Evolutionary conservation across 73 alveolate genomes (phyloP).

Genomic region (Paramecium tetraurelia): DNA sequence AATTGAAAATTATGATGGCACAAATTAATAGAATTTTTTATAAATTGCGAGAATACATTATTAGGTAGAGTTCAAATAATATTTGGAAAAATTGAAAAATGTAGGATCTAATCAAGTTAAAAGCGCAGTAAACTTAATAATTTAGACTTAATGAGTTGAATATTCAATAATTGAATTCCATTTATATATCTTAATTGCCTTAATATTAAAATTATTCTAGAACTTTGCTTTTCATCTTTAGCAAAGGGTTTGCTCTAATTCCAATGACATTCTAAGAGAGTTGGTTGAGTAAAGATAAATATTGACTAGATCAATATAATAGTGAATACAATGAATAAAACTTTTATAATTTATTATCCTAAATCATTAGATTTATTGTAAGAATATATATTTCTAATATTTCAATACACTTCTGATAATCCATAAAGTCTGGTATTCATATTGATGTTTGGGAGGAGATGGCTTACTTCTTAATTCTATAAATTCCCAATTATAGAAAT

Average conservation of each 20-base stretch:
- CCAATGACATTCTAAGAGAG: not conserved
- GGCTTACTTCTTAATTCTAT: too few relatives aligned
- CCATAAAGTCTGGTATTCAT: too few relatives aligned
- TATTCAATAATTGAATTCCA: not conserved
- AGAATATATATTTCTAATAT: too few relatives aligned
- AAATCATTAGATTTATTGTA: too few relatives aligned
- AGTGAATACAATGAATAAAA: too few relatives aligned
- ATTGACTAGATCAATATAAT: not conserved
- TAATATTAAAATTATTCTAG: not conserved
- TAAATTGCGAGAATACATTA: not conserved
- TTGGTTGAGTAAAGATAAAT: not conserved
- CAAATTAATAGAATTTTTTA: not conserved
- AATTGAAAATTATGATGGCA: not conserved
- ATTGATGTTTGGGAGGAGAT: too few relatives aligned
- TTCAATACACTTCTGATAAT: too few relatives aligned
- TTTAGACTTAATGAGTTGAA: not conserved
- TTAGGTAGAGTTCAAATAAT: not conserved
- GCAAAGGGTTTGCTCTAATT: not conserved
- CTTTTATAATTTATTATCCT: not conserved
- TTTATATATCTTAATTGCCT: not conserved
- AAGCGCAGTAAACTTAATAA: not conserved
- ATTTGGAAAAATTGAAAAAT: not conserved
- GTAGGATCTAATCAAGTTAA: not conserved
- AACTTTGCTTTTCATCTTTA: not conserved
- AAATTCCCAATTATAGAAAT: too few relatives aligned